These are phyloP conservation scores for Apiotrichum domesticum DNA, from an alignment of 1,284 basidiomycete genomes.

Conservation along the genomic window DNA sequence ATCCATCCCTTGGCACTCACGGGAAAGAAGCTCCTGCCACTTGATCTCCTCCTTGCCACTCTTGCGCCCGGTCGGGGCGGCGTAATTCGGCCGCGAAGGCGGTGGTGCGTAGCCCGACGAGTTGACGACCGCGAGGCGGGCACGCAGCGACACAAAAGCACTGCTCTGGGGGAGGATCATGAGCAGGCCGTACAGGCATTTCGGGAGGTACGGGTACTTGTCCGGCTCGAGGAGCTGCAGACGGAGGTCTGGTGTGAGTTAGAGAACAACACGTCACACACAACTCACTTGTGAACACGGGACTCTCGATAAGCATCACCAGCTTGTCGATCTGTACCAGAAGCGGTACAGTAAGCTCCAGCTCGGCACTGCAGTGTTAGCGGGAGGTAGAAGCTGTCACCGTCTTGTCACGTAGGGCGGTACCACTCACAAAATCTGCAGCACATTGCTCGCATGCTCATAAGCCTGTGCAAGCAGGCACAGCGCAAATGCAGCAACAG, in stretches of 20 bases:
- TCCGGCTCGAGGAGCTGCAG: conserved; percentile 96
- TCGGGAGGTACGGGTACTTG: conserved; percentile 91
- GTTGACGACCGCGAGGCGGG: conserved; percentile 89
- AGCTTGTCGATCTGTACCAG: conserved; percentile 97
- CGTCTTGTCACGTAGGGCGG: too few species aligned
- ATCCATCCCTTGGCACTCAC: conserved; percentile 40
- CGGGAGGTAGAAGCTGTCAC: background rate
- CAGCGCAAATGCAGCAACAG: conserved; percentile 90
- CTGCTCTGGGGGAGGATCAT: conserved; percentile 97
- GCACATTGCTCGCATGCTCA: conserved; percentile 92
- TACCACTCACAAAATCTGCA: conserved; percentile 81
- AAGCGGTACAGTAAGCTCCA: conserved; percentile 91
- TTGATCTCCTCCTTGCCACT: conserved; percentile 82
- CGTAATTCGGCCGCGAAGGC: conserved; percentile 16
- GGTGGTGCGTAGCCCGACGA: conserved; percentile 81
- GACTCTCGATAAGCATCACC: conserved; percentile 95
- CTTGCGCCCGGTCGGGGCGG: conserved; percentile 52
- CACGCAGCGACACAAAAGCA: conserved; percentile 90
- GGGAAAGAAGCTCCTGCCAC: conserved; percentile 82
- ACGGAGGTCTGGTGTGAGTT: conserved; percentile 69
- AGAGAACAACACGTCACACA: too few species aligned
- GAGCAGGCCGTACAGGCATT: conserved; percentile 92
- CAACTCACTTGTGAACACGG: conserved; percentile 89
- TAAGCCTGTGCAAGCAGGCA: conserved; percentile 97
- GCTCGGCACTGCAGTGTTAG: conserved; percentile 63